Conservation (phyloP, 2,329 filamentous ascomycete species). For the Graphilbum fragrans region DNA sequence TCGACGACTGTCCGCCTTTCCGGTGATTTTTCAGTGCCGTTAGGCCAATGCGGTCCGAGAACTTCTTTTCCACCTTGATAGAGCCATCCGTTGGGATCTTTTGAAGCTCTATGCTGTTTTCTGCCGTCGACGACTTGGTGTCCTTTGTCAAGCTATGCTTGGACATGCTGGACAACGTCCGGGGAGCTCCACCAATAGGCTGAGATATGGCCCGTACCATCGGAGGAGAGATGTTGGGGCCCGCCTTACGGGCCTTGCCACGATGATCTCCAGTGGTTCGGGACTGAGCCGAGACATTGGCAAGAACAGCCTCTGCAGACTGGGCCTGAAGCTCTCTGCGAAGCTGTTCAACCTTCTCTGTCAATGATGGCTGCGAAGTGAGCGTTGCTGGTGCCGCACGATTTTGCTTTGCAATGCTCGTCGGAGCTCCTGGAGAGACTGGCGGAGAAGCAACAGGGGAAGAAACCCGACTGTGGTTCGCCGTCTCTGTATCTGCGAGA, state of each 20-base stretch:
- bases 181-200: slow-evolving; percentile 32
- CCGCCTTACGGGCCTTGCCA: slow-evolving; percentile 28
- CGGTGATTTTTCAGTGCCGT: slow-evolving; percentile 48
- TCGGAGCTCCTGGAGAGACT: not conserved
- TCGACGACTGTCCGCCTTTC: slow-evolving; percentile 57
- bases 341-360: slow-evolving; percentile 37
- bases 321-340: slow-evolving; percentile 34
- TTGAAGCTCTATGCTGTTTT: slow-evolving; percentile 8
- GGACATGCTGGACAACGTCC: slow-evolving; percentile 29
- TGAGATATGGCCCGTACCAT: slow-evolving; percentile 42
- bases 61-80: slow-evolving; percentile 50
- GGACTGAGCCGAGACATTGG: not conserved
- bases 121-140: slow-evolving; percentile 18
- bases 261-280: slow-evolving; percentile 12
- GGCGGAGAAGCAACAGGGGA: not conserved
- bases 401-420: not conserved
- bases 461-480: too few relatives aligned
- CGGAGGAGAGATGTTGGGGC: slow-evolving; percentile 35
- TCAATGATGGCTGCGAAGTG: slow-evolving; percentile 15
- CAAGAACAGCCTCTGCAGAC: slow-evolving; percentile 16
- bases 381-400: not conserved
- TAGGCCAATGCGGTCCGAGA: slow-evolving; percentile 61
- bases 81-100: slow-evolving; percentile 12
- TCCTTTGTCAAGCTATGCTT: slow-evolving; percentile 27
- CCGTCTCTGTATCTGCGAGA: too few relatives aligned